Conservation (phyloP, 2,329 filamentous ascomycete species). For the Penicillium sp. region DNA sequence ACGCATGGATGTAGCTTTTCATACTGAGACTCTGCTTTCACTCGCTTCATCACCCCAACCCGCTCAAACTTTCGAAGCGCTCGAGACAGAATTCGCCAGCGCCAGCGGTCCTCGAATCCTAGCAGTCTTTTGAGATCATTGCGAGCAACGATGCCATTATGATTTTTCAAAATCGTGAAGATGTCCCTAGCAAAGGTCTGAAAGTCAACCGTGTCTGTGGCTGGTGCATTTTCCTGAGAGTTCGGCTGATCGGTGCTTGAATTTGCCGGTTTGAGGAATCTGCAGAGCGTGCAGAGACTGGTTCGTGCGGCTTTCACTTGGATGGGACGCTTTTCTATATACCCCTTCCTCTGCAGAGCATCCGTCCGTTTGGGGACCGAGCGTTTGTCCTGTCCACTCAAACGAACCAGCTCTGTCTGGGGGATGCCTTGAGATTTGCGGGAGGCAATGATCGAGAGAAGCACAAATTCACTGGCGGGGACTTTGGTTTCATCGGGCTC, state of each 20-base stretch:
- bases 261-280: conserved; percentile 35
- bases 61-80: conserved; percentile 43
- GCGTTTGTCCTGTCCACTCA: conserved; percentile 59
- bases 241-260: background rate
- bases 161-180: conserved; percentile 46
- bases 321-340: conserved; percentile 54
- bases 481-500: conserved; percentile 51
- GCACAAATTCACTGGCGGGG: conserved; percentile 50
- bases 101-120: conserved; percentile 36
- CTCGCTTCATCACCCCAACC: conserved; percentile 43
- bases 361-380: conserved; percentile 59
- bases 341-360: conserved; percentile 51
- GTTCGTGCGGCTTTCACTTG: conserved; percentile 48
- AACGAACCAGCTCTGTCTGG: conserved; percentile 50
- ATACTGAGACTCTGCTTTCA: conserved; percentile 41
- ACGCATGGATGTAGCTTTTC: conserved; percentile 40
- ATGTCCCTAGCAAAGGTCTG: conserved; percentile 46
- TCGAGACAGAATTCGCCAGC: conserved; percentile 38
- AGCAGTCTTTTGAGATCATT: conserved; percentile 49
- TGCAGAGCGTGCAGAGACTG: conserved; percentile 51
- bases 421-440: conserved; percentile 50
- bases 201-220: conserved; percentile 41
- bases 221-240: conserved; percentile 7
- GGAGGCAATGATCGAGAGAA: conserved; percentile 55
- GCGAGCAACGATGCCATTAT: conserved; percentile 46